Base-by-base conservation (phyloP, 176 grass and related monocot genomes). In the Canna indica region DNA sequence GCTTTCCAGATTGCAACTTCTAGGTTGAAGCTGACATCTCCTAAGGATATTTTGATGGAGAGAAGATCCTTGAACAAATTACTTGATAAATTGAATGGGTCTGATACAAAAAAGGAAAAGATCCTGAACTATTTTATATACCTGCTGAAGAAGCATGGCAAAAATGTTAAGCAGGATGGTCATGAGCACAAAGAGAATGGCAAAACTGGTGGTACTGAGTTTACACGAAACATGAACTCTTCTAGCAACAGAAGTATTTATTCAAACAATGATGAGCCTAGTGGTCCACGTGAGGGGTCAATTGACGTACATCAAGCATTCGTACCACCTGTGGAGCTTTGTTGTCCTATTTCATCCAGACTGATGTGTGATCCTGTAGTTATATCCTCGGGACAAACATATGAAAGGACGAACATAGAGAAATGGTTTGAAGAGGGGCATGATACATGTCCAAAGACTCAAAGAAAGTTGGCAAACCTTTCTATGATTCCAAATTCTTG, bases 31-130 rank as follows among this genome's bases (percentile, higher is more conserved):
- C 72, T 99, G 56, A 85, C 82, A 73, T 85, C 86, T 77, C 84
- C 94, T n/a, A 99, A 90, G 87, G 74, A 80, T 73, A 52, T 93
- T 80, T 81, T 99, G 82, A 85, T 93, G 81, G 94, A 99, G 87
- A 90, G 65, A 79, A 79, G 89, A 64, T 82, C 89, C 36, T 73
- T 99, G 67, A 83, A 84, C 29, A 93, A 93, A 70, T 73, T 93
- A 62, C 78, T 87, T 10, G 52, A 85, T 57, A 93, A 79, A 58
- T 59, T 88, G 68, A 76, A 36, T 41, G 82, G 78, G 41, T 88
- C 74, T 81, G 94, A 93, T 64, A 41, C 33, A 5, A 90, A 93
- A 73, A 99, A 93, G 77, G 81, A 85, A 74, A 73, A 83, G 44
- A 77, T 85, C 35, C 82, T 99, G 32, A 76, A 76, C 12, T 87